Evolutionary conservation across 495 filamentous ascomycete species (phyloP), one percentile per base, ranked within the genome.

Genomic region (Neurospora intermedia): DNA sequence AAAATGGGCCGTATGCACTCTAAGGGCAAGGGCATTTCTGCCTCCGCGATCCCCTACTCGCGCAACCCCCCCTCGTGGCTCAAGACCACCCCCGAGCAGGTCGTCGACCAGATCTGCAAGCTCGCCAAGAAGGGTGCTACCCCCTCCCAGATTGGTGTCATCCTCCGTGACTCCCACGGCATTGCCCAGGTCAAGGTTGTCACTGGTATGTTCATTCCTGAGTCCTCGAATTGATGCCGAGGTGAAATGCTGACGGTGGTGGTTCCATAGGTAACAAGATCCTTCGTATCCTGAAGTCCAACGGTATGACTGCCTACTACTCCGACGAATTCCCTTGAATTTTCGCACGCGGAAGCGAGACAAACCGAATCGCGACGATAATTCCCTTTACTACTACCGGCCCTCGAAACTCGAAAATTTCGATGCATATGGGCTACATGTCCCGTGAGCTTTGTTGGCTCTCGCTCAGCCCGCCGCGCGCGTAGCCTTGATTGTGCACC

Each of bases 101-200:
- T 99, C 81, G 93, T 94, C 75, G 96, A 98, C 81, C 94, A 98
- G 86, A 98, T 99, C 88, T 96, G 93, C 92, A 95, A 96, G 87
- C 90, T 98, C 78, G 95, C 96, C 77, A 96, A 91, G 87, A 97
- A 96, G 91, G 94, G 96, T 86, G 92, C 93, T 74, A 96, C 94
- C 74, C 96, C 96, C 76, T 97, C 93, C 75, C 96, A 98, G 89
- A 99, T 98, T 80, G 96, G 96, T 92, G 94, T 98, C 81, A 86
- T 97, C 76, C 91, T 99, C 83, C 90, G 96, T 87, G 96, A 99
- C 87, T 93, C 90, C 75, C 96, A 98, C 85, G 96, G 96, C 80
- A 88, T 99, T 85, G 92, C 96, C 77, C 96, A 98, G 87, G 94
- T 97, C 84, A 95, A 94, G 88, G 86, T 96, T 78, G 94, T 98